Evolutionary conservation across 108 stramenopile species (phyloP), one percentile per base, ranked within the genome.

Genomic region (Conticribra guillardii): DNA sequence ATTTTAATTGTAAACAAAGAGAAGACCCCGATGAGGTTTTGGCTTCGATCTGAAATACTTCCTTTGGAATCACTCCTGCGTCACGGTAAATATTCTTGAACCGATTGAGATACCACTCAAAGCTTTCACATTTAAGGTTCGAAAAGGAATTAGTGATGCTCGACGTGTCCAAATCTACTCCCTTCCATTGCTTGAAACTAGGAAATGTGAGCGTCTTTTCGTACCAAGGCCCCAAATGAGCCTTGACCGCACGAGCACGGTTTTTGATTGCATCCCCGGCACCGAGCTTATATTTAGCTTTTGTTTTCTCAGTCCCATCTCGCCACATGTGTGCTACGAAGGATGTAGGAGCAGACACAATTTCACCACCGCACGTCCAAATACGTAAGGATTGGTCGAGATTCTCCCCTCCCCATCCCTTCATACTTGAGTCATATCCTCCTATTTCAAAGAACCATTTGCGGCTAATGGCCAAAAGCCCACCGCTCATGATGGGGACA

Each of bases 401-500:
- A 55, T 76, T 76, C 30, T 76, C 75, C 15, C 75, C 75, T 1
- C 75, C 75, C 75, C 75, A 76, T 56, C 75, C 75, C 31, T 67
- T 59, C 75, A 76, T 76, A 29, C 51, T 69, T 4, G 64, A 50
- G 67, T 76, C 75, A 26, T 76, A 76, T 47, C 75, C 75, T 56
- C 75, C 75, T 48, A 76, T 76, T 63, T 76, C 75, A 37, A 76
- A 76, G 67, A 76, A 76, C 75, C 75, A 76, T 61, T 57, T 76
- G 31, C 67, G 67, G 62, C 75, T 76, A 18, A 76, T 76, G 46
- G 75, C 75, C 16, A 76, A 31, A 14, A 76, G 62, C 24, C 75
- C 75, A 8, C 75, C 75, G 47, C 75, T 76, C 75, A 76, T 76
- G 15, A 76, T 76, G 11, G 75, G 75, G 23, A 76, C 75, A 16